Conservation (phyloP, 2,329 filamentous ascomycete species). For the Penicillium palitans region DNA sequence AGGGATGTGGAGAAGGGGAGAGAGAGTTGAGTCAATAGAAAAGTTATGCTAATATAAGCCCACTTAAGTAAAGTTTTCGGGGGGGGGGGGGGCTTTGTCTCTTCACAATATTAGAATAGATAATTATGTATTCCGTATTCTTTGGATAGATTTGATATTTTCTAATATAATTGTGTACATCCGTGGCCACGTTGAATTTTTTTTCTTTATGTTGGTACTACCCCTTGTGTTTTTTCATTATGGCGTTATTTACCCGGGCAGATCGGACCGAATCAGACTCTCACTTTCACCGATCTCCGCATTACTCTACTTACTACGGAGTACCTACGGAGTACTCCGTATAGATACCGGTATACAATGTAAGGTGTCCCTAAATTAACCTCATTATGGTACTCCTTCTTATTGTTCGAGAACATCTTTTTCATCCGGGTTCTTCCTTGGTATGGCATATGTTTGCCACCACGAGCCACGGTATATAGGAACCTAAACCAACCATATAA, state of each 20-base stretch:
- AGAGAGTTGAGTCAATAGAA: slow-evolving; percentile 25
- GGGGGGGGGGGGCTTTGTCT: background rate
- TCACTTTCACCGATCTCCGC: slow-evolving; percentile 11
- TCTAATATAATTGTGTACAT: background rate
- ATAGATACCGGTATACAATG: background rate
- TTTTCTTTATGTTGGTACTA: background rate
- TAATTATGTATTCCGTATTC: background rate
- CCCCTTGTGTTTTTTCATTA: background rate
- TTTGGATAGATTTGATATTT: background rate
- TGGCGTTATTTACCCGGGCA: slow-evolving; percentile 23
- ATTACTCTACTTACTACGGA: background rate
- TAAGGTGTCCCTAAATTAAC: background rate
- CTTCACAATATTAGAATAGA: background rate
- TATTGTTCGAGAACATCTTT: background rate
- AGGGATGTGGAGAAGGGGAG: slow-evolving; percentile 25
- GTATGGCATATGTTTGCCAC: slow-evolving; percentile 14
- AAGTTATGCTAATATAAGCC: background rate
- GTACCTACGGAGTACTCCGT: no score
- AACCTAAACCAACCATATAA: background rate
- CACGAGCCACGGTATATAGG: slow-evolving; percentile 9
- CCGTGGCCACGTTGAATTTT: slow-evolving; percentile 10
- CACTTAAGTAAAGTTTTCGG: background rate
- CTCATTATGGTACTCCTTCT: background rate
- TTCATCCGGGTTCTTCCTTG: background rate
- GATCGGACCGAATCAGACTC: slow-evolving; percentile 12